phyloP scores from a whole-genome alignment of 2,329 filamentous ascomycete species.

The Ilyonectria destructans region DNA sequence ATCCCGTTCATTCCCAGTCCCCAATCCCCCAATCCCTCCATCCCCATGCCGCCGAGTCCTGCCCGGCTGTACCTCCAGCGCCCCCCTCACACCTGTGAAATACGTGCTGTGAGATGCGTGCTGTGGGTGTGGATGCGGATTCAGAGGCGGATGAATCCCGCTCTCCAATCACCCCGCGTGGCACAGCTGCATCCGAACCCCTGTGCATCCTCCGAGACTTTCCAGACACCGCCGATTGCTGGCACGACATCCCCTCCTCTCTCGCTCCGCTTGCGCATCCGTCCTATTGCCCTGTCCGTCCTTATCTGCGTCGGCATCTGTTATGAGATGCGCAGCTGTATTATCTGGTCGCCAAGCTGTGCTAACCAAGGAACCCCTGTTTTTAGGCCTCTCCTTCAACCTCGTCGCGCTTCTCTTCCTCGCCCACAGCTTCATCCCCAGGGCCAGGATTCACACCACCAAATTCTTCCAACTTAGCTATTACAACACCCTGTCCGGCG shows the following conservation, averaged over 20 bases:
- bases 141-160: conserved; percentile 28
- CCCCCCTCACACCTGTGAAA: conserved; percentile 23
- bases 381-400: conserved; percentile 84
- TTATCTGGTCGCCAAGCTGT: conserved; percentile 18
- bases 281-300: conserved; percentile 26
- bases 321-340: neutral
- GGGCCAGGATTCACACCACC: conserved; percentile 82
- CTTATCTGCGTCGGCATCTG: conserved; percentile 2
- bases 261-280: conserved; percentile 14
- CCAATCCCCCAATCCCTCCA: conserved; percentile 27
- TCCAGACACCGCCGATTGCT: conserved; percentile 35
- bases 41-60: neutral
- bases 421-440: conserved; percentile 86
- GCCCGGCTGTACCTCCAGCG: neutral
- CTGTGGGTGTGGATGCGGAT: conserved; percentile 1
- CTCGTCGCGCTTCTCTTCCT: conserved; percentile 87
- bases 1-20: neutral
- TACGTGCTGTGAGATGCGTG: conserved; percentile 17
- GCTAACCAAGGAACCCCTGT: conserved; percentile 43
- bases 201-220: neutral
- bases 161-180: conserved; percentile 45
- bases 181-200: conserved; percentile 40
- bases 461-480: conserved; percentile 94
- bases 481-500: conserved; percentile 77
- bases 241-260: conserved; percentile 25